Evolutionary conservation across 305 asterid species (phyloP), one percentile per base, ranked within the genome.

Genomic region (Caryopteris hybrid): DNA sequence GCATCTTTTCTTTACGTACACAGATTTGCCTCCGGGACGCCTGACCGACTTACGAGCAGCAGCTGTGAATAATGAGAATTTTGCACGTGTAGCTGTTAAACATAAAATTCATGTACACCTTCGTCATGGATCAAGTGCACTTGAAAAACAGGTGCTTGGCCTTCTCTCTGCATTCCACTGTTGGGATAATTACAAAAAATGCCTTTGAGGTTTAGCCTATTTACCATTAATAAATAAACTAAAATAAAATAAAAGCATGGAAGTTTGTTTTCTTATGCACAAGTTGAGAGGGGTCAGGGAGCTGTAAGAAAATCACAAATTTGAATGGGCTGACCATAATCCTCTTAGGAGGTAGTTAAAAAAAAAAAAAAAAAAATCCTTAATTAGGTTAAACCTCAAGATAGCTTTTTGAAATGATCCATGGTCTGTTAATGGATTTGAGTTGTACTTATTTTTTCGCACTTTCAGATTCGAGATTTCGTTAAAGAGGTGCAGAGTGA

Each of bases 21-120:
- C 99, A 54, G 96, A 91, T 82, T 85, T 95, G 73, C 98, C 99
- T 22, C 99, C 99, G 6, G 99, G 99, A n/a, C 95, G 99, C 61
- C 76, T 95, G 80, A 95, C 99, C 2, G 99, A 95, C 73, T 76
- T 95, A 79, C 88, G 99, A 75, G 99, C 99, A 59, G 99, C 99
- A 33, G 99, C 99, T 68, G 99, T 95, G 61, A 95, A 95, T 77
- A 95, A 95, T 64, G 99, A 95, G 69, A 95, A 95, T 72, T 91
- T 95, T 73, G 99, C 99, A 68, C 98, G 99, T 43, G 97, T 95
- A 52, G 90, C 99, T 71, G 98, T 95, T 41, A 95, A 86, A 74
- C 98, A 89, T 74, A 80, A 77, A 70, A 95, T 95, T 79, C 99
- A 95, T 69, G 16, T 75, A 60, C 99, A 95, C 78, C 99, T 95